Percentiles rank a stretch among this genome's conserved stretches.
phyloP scores from a whole-genome alignment of 2,329 filamentous ascomycete genomes.

The Fusarium fracticaudum region DNA sequence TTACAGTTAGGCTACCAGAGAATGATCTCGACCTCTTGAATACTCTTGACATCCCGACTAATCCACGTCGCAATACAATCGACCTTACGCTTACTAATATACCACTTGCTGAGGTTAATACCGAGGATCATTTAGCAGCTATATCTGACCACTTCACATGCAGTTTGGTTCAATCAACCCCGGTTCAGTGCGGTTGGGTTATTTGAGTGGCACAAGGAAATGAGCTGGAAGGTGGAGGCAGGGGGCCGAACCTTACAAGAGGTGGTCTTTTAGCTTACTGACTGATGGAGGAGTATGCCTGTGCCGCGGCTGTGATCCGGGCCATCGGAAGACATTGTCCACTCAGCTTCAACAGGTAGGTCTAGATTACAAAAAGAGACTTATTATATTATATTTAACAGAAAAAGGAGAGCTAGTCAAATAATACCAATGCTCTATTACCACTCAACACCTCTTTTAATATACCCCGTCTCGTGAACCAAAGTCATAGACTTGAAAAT shows the following conservation, averaged over 20 bases:
- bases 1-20: too few relatives aligned
- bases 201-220: background rate
- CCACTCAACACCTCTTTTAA: background rate
- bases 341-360: background rate
- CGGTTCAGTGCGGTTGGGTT: background rate
- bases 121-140: too few relatives aligned
- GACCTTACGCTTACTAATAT: too few relatives aligned
- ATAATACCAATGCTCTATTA: background rate
- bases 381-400: background rate
- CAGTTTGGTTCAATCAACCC: background rate
- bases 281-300: background rate
- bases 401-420: background rate
- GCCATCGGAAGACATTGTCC: background rate
- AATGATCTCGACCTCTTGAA: too few relatives aligned
- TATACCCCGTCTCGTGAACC: background rate
- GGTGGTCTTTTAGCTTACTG: background rate
- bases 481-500: background rate
- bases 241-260: accelerated
- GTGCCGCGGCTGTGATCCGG: background rate
- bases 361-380: background rate
- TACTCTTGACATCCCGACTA: too few relatives aligned
- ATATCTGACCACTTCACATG: background rate
- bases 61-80: too few relatives aligned
- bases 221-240: background rate
- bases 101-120: too few relatives aligned